Evolutionary conservation across 805 yeast genomes (phyloP).

Genomic region (Saturnispora ahearnii): DNA sequence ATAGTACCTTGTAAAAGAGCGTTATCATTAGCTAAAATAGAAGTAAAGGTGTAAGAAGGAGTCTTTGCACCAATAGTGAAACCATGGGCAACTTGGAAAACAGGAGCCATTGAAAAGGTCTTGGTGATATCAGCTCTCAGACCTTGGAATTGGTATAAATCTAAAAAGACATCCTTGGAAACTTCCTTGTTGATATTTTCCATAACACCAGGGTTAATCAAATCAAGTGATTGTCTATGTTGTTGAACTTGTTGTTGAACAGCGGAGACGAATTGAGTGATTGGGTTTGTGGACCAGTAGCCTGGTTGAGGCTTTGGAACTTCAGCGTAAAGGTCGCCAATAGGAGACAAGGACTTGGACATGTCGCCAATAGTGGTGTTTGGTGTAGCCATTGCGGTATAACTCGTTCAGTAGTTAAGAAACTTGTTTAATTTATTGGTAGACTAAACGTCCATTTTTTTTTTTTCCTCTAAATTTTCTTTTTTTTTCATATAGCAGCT

Average conservation of each 20-base stretch:
- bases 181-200: conserved; percentile 93
- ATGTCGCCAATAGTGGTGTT: conserved; percentile 45
- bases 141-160: conserved; percentile 88
- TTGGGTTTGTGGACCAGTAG: conserved; percentile 78
- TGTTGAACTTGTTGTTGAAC: conserved; percentile 62
- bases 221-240: conserved; percentile 74
- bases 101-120: conserved; percentile 84
- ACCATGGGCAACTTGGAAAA: conserved; percentile 94
- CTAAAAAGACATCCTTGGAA: conserved; percentile 82
- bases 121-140: conserved; percentile 93
- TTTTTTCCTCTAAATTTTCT: neutral
- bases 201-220: conserved; percentile 88
- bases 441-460: neutral
- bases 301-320: conserved; percentile 41
- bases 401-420: neutral
- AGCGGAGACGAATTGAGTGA: conserved; percentile 69
- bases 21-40: conserved; percentile 79
- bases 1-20: conserved; percentile 84
- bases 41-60: conserved; percentile 87
- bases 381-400: conserved; percentile 21
- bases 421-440: neutral
- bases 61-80: conserved; percentile 80
- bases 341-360: conserved; percentile 46
- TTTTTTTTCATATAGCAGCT: neutral
- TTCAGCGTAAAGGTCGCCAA: conserved; percentile 45